Percentiles rank a stretch among this genome's conserved stretches.
Evolutionary conservation across 2,329 filamentous ascomycete species (phyloP).

Genomic region (Capronia coronata): DNA sequence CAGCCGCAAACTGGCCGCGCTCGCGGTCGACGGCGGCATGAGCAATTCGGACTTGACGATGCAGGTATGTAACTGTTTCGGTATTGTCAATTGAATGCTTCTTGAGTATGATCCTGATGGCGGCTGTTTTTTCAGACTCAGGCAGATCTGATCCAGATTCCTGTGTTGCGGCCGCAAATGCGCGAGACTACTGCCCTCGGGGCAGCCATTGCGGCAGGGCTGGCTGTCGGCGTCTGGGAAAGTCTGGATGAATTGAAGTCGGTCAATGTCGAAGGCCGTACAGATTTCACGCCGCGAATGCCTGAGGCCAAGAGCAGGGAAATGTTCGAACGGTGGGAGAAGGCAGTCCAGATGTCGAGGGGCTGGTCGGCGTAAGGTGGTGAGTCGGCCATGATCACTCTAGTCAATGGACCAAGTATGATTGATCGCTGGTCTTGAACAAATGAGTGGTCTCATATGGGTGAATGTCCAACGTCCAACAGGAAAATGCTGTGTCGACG

Average conservation of each 20-base stretch:
- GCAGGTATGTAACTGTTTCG: constrained; percentile 54
- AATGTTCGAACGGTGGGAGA: constrained; percentile 64
- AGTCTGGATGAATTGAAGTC: constrained; percentile 65
- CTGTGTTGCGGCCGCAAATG: constrained; percentile 77
- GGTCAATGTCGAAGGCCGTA: constrained; percentile 64
- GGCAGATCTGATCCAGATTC: constrained; percentile 77
- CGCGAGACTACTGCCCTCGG: constrained; percentile 84
- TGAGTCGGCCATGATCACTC: constrained; percentile 19
- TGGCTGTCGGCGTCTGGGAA: constrained; percentile 75
- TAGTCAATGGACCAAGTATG: too few relatives aligned
- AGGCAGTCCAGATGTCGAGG: constrained; percentile 67
- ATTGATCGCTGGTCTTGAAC: too few relatives aligned
- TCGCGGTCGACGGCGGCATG: constrained; percentile 84
- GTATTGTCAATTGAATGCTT: constrained; percentile 1
- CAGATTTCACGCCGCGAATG: constrained; percentile 57
- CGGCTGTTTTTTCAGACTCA: constrained; percentile 54
- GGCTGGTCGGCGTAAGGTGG: constrained; percentile 32
- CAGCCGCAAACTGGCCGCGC: constrained; percentile 62
- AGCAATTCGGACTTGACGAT: constrained; percentile 73
- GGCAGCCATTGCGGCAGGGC: constrained; percentile 81
- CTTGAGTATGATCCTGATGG: not conserved
- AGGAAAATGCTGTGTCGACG: too few relatives aligned
- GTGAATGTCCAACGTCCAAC: too few relatives aligned
- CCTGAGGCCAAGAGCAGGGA: constrained; percentile 47
- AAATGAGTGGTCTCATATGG: too few relatives aligned